Base-by-base conservation (phyloP, 192 early-diverging fungal species). In the Geranomyces michiganensis region DNA sequence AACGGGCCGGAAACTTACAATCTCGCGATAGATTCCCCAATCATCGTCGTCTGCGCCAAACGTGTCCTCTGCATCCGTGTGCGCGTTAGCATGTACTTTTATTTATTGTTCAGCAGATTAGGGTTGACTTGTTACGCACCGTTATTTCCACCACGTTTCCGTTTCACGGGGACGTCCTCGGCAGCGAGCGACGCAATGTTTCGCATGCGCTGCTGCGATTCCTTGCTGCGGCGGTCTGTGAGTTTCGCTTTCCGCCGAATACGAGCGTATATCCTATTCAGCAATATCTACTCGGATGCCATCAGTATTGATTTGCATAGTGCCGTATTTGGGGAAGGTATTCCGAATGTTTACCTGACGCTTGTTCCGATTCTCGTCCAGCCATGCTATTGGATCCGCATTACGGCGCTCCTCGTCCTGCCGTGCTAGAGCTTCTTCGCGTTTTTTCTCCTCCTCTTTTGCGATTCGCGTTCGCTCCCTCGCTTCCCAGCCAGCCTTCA, bases 41-140 rank as follows among this genome's bases (percentile, higher is more conserved):
- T 96, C 94, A 10, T 89, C 91, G 73, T 95, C 94, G 66, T 95
- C 91, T 6, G 89, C 90, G n/a, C 95, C 95, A 84, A 97, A 97
- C 3, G 89, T 92, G 65, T 97, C 95, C 76, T 94, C 94, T 89
- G 73, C 41, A 58, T 53, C 22, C n/a, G n/a, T n/a, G 22, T 19
- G 9, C 15, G 17, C 43, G 5, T 43, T 47, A 65, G 63, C 63
- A 5, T 41, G 3, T 41, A 41, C n/a, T n/a, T n/a, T n/a, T n/a
- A n/a, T n/a, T n/a, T n/a, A n/a, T n/a, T n/a, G n/a, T n/a, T n/a
- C n/a, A 10, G 12, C 10, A 63, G 13, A 10, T n/a, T 22, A 12
- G 24, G 10, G 24, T 26, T 13, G 10, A 55, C 17, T 33, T 17
- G 55, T 22, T 19, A 0, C 63, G 6, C 67, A 68, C 75, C 71